Percentiles rank a stretch among this genome's conserved stretches.
Evolutionary conservation across 192 early-diverging fungal genomes (phyloP).

Genomic region (Phycomyces blakesleeanus): DNA sequence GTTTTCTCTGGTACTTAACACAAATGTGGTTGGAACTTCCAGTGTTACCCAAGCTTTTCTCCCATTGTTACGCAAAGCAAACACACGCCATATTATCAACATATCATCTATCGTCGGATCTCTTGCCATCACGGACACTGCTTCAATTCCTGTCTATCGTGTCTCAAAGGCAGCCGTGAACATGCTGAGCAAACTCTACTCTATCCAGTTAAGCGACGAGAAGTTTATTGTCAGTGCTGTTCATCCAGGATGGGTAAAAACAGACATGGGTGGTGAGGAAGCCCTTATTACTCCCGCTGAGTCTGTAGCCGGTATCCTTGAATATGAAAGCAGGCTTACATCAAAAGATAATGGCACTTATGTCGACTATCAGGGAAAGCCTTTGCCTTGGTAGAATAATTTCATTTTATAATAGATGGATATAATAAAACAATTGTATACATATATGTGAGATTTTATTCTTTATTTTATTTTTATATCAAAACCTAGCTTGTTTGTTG

Average conservation of each 20-base stretch:
- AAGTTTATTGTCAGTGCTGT: slow-evolving; percentile 10
- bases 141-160: slow-evolving; percentile 3
- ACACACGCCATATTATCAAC: slow-evolving; percentile 24
- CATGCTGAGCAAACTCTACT: slow-evolving; percentile 14
- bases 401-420: neutral
- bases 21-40: slow-evolving; percentile 30
- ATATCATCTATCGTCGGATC: slow-evolving; percentile 33
- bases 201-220: neutral
- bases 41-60: slow-evolving; percentile 13
- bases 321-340: neutral
- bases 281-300: neutral
- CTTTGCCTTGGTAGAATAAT: slow-evolving; percentile 17
- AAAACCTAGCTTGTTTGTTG: too few species aligned
- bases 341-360: slow-evolving; percentile 7
- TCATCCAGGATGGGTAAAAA: slow-evolving; percentile 27
- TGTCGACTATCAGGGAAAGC: slow-evolving; percentile 11
- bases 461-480: too few species aligned
- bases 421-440: neutral
- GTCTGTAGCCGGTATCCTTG: slow-evolving; percentile 7
- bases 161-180: slow-evolving; percentile 28
- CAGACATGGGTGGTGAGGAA: slow-evolving; percentile 19
- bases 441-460: too few species aligned
- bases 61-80: slow-evolving; percentile 16
- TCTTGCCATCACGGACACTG: neutral
- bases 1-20: slow-evolving; percentile 12